A percentile compares a stretch with the other conserved stretches of the same genome.
Conservation (phyloP, 139 green algal species). For the Ulvella scutata region DNA sequence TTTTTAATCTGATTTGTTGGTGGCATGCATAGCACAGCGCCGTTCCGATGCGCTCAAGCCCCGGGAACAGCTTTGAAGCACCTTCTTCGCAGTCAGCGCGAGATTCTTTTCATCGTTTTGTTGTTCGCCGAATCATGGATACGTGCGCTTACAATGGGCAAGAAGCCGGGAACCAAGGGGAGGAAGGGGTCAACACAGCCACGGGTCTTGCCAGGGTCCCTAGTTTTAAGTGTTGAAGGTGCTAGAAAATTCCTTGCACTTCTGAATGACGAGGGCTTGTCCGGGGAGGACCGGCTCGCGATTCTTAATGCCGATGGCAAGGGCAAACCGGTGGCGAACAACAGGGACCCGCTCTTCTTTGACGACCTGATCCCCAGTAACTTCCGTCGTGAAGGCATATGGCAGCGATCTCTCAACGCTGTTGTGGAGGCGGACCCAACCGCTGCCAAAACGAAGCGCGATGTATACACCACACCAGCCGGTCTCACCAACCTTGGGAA, state of each 20-base stretch:
- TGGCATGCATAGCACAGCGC: too few species aligned
- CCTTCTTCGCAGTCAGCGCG: too few species aligned
- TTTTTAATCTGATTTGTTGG: too few species aligned
- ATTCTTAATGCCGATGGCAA: background rate
- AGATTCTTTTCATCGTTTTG: too few species aligned
- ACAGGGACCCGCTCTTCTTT: background rate
- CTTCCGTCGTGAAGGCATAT: background rate
- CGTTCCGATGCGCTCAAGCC: too few species aligned
- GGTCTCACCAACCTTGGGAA: constrained; percentile 73
- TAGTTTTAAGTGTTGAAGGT: background rate
- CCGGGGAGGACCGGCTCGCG: background rate
- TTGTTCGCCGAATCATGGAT: too few species aligned
- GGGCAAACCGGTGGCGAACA: background rate
- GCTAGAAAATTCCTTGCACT: background rate
- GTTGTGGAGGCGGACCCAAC: background rate
- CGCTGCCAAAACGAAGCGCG: background rate
- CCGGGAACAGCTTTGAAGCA: too few species aligned
- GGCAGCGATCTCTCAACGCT: background rate
- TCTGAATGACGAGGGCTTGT: background rate
- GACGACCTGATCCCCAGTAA: background rate
- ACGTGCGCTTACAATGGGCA: too few species aligned
- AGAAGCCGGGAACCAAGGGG: too few species aligned
- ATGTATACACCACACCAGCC: constrained; percentile 15
- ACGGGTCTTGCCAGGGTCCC: too few species aligned
- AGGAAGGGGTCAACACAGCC: too few species aligned